These are phyloP conservation scores for Taphrina flavorubra DNA, from an alignment of 1,139 yeast species.

Conservation along the genomic window DNA sequence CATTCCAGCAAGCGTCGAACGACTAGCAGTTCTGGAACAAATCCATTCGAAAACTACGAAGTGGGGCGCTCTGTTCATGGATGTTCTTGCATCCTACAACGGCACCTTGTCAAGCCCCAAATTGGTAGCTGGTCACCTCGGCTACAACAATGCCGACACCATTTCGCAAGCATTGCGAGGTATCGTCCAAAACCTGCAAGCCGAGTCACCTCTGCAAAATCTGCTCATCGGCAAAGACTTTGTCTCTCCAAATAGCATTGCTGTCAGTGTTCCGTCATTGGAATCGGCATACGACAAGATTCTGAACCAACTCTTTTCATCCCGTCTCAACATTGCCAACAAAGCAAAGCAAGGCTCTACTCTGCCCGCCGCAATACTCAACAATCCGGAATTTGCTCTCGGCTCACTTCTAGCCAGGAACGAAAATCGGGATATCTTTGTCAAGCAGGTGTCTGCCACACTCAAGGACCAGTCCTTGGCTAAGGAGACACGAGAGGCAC, in stretches of 20 bases:
- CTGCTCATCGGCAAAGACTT: slow-evolving; percentile 63
- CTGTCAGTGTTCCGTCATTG: slow-evolving; percentile 54
- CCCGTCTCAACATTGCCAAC: slow-evolving; percentile 66
- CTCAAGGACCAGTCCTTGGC: slow-evolving; percentile 60
- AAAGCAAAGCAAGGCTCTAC: slow-evolving; percentile 49
- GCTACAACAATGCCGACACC: slow-evolving; percentile 57
- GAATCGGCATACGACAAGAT: slow-evolving; percentile 83
- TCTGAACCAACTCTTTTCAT: slow-evolving; percentile 67
- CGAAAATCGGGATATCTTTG: slow-evolving; percentile 60
- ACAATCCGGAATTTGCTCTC: slow-evolving; percentile 81
- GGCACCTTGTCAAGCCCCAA: slow-evolving; percentile 58
- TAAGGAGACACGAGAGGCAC: slow-evolving; percentile 60
- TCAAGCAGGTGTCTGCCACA: slow-evolving; percentile 59
- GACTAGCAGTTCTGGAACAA: slow-evolving; percentile 71
- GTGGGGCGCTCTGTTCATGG: slow-evolving; percentile 74
- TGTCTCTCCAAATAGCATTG: slow-evolving; percentile 44
- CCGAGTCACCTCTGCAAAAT: slow-evolving; percentile 66
- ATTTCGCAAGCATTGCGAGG: slow-evolving; percentile 58
- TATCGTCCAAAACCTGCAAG: slow-evolving; percentile 61
- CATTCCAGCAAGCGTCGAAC: slow-evolving; percentile 63
- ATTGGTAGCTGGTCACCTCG: slow-evolving; percentile 66
- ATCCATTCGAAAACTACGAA: slow-evolving; percentile 57
- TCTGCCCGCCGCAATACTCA: slow-evolving; percentile 40
- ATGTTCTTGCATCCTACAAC: slow-evolving; percentile 68
- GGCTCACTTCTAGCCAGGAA: slow-evolving; percentile 72